phyloP scores from a whole-genome alignment of 495 filamentous ascomycete genomes.

The Annulohypoxylon maeteangense region DNA sequence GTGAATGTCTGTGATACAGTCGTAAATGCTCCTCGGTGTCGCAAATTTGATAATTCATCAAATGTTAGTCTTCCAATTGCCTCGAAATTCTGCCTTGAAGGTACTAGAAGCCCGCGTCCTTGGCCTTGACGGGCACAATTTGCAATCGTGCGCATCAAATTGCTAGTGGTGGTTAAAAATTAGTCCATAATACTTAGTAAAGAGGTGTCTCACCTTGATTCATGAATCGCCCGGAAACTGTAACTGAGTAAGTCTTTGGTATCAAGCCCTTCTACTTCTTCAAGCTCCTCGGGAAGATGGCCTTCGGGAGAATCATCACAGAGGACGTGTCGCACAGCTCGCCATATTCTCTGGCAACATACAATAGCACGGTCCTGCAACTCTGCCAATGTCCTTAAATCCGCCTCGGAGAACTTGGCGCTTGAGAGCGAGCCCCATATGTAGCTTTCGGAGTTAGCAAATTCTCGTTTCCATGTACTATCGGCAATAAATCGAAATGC shows the following conservation, averaged over 20 bases:
- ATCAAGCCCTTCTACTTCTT: conserved; percentile 71
- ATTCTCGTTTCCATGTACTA: not conserved
- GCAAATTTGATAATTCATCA: conserved; percentile 79
- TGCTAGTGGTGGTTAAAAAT: conserved; percentile 50
- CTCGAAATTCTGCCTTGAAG: conserved; percentile 58
- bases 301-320: conserved; percentile 95
- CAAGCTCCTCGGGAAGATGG: conserved; percentile 76
- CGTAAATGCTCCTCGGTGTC: conserved; percentile 93
- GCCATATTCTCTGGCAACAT: conserved; percentile 75
- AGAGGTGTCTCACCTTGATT: conserved; percentile 73
- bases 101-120: conserved; percentile 47
- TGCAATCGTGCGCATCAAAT: conserved; percentile 68
- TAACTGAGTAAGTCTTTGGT: conserved; percentile 93
- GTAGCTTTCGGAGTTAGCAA: conserved; percentile 49
- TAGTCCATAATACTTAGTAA: not conserved
- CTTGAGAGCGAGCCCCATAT: conserved; percentile 56
- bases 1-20: conserved; percentile 90
- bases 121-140: conserved; percentile 52
- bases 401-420: conserved; percentile 42
- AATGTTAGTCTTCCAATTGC: conserved; percentile 77
- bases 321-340: conserved; percentile 74
- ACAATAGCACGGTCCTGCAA: conserved; percentile 66
- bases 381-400: conserved; percentile 54
- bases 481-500: conserved; percentile 3
- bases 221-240: conserved; percentile 90